Base-by-base conservation (phyloP, 345 rosid genomes). In the Eutrema heterophyllum region DNA sequence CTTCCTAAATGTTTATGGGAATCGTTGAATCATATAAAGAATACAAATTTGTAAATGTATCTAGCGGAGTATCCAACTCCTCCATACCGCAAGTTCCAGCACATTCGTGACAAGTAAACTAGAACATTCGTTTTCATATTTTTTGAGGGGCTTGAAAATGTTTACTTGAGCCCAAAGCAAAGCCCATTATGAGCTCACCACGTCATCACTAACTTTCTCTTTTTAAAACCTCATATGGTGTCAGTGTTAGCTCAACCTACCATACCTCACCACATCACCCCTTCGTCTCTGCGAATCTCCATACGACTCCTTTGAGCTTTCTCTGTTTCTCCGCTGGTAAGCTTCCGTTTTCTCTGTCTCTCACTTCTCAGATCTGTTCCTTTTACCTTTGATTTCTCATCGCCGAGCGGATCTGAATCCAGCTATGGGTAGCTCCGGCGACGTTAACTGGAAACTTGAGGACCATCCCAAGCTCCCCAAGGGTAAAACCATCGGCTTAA, bases 401-500 rank as follows among this genome's bases (percentile, higher is more conserved):
- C 30, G 32, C 0, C 49, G 44, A 1, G n/a, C 41, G 1, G 56
- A 75, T 75, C 73, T 51, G 52, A 30, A 9, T 32, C 41, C 52
- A 77, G 76, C 30, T 57, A 89, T 91, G 98, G 92, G 82, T 32
- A 88, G 81, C 84, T 73, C 90, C 29, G 86, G 78, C 44, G 63
- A 71, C 56, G 71, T 77, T 70, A 77, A 77, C 68, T 95, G 87
- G 86, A 85, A 85, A 68, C 74, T 95, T 81, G 87, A 80, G 67
- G 94, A 90, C 73, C 99, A 92, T 67, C 90, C 89, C 0, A 82
- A 80, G 83, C 85, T 95, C 21, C 89, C 93, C 0, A 92, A 86
- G 81, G 91, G 90, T 7, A 95, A 90, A 84, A 78, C 84, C 10
- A 41, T 95, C 9, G 99, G 89, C 2, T n/a, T 92, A 64, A 81